These are phyloP conservation scores for Strigomonas culicis DNA, from an alignment of 208 protist genomes.

Conservation along the genomic window DNA sequence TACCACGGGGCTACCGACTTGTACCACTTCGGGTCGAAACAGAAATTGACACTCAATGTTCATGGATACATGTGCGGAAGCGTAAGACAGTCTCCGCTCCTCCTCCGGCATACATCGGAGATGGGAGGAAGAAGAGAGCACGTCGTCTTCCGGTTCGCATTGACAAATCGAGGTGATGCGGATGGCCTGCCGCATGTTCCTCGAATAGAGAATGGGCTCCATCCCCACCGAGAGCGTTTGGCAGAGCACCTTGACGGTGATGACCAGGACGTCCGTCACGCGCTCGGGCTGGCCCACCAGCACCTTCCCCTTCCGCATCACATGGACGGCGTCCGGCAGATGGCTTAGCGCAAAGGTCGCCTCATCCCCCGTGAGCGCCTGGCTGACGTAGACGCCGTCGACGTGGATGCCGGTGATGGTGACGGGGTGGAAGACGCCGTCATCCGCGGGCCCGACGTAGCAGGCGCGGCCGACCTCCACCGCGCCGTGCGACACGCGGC, in stretches of 20 bases:
- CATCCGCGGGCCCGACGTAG: slow-evolving; percentile 89
- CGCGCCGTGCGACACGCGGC: slow-evolving; percentile 81
- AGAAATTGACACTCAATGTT: slow-evolving; percentile 49
- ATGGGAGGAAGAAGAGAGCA: no score
- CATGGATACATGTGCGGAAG: no score
- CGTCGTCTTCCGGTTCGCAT: background rate
- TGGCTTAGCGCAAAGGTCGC: slow-evolving; percentile 91
- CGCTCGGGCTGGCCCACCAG: slow-evolving; percentile 24
- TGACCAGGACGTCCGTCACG: slow-evolving; percentile 25
- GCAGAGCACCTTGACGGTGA: slow-evolving; percentile 48
- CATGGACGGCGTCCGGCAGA: slow-evolving; percentile 44
- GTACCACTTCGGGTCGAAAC: slow-evolving; percentile 76
- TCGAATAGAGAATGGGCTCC: slow-evolving; percentile 75
- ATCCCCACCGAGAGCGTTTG: slow-evolving; percentile 48
- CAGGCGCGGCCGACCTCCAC: slow-evolving; percentile 84
- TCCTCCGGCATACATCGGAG: background rate
- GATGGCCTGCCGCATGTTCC: slow-evolving; percentile 69
- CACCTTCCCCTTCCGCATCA: slow-evolving; percentile 71
- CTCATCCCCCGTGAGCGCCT: slow-evolving; percentile 80
- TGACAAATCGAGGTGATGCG: background rate
- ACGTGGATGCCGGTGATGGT: slow-evolving; percentile 90
- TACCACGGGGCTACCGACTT: slow-evolving; percentile 43
- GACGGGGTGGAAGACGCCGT: slow-evolving; percentile 84
- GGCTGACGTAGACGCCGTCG: slow-evolving; percentile 87
- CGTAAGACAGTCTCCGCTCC: slow-evolving; percentile 10